Base-by-base conservation (phyloP, 2,329 filamentous ascomycete genomes). In the Stagonosporopsis tanaceti region DNA sequence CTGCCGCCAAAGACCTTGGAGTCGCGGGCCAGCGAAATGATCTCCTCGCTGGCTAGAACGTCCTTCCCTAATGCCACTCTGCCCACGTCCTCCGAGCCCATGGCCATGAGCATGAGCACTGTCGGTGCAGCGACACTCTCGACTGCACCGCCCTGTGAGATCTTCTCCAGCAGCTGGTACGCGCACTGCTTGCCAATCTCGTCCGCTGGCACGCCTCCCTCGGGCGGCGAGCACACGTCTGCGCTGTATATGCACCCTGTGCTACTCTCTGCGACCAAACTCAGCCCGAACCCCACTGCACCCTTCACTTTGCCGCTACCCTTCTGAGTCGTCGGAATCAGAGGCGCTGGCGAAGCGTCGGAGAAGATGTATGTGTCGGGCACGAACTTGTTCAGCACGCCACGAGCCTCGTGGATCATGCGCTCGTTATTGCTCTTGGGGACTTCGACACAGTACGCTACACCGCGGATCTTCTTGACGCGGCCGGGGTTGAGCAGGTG, bases 41-140 rank as follows among this genome's bases (percentile, higher is more conserved):
- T 82, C 58, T 92, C 89, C 73, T 97, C 92, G 2, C 88, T 90
- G 0, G 88, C 93, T 42, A 98, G 78, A 0, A 97, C 87, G 44
- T 94, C 90, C 67, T 87, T 88, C 30, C 93, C 92, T 57, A 99
- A 74, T 61, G 91, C 86, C 64, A 99, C 76, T 57, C 95, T 85
- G 4, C 95, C 95, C 14, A 99, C 93, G 76, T 99, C 95, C 74
- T 98, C 95, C 1, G 90, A 92, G 0, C 95, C 95, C 95, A 99
- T 98, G 32, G 93, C 92, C 95, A 99, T 99, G 61, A 99, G 81
- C 17, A 89, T 91, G 50, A 99, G 77, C 63, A 97, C 84, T 0
- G 89, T 94, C 3, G 86, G 82, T 5, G 89, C 88, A 2, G 92
- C 90, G 3, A 89, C 84, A 14, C 82, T 83, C 50, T 88, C 89